phyloP scores from a whole-genome alignment of 345 rosid genomes.

The Eutrema heterophyllum region DNA sequence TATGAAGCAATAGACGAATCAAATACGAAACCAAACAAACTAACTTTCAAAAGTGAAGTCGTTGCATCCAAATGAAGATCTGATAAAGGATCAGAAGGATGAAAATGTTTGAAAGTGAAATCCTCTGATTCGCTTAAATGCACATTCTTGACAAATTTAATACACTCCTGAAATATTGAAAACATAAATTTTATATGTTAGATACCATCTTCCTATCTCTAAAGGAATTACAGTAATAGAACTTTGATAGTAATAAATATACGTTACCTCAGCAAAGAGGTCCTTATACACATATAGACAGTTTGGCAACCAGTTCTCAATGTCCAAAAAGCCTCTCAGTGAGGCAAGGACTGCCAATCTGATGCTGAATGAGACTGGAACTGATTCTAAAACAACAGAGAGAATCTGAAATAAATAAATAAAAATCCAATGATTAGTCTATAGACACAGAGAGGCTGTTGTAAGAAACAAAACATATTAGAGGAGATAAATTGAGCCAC shows the following conservation, averaged over 20 bases:
- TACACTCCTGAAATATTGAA: conserved; percentile 63
- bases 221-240: neutral
- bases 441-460: neutral
- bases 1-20: neutral
- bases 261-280: conserved; percentile 69
- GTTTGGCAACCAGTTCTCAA: conserved; percentile 71
- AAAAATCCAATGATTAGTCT: neutral
- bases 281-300: conserved; percentile 57
- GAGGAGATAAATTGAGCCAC: neutral
- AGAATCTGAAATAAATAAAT: conserved; percentile 50
- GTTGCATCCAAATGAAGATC: conserved; percentile 59
- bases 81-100: conserved; percentile 48
- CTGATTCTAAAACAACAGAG: conserved; percentile 57
- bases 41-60: conserved; percentile 69
- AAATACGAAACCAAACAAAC: conserved; percentile 4
- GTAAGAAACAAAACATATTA: neutral
- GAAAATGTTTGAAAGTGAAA: conserved; percentile 51
- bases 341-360: conserved; percentile 88
- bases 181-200: conserved; percentile 9
- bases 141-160: conserved; percentile 69
- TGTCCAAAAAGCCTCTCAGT: conserved; percentile 61
- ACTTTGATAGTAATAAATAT: neutral
- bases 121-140: conserved; percentile 63
- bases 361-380: conserved; percentile 63
- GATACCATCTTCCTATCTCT: conserved; percentile 4